Percentiles rank a stretch among this genome's conserved stretches.
Conservation (phyloP, 2,329 filamentous ascomycete species). For the Aspergillus hiratsukae region DNA sequence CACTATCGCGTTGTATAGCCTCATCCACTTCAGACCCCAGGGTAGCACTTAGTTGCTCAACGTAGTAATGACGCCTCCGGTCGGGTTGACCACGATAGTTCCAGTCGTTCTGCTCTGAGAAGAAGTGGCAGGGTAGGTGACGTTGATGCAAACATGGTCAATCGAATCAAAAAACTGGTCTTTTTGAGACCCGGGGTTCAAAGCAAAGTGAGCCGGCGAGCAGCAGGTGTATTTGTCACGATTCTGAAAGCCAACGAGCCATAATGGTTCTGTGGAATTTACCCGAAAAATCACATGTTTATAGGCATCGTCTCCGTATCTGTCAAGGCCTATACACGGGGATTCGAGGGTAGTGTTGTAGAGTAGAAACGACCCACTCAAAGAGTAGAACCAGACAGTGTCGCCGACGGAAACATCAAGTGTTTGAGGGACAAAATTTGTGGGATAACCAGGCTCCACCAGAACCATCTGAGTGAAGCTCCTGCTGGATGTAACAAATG, state of each 20-base stretch:
- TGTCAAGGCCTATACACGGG: background rate
- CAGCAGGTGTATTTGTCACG: background rate
- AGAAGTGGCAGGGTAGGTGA: too few species aligned
- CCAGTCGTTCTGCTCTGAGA: too few species aligned
- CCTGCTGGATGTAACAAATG: background rate
- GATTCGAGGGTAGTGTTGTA: background rate
- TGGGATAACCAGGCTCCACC: background rate
- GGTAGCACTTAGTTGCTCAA: too few species aligned
- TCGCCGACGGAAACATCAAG: conserved; percentile 1
- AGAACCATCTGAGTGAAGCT: background rate
- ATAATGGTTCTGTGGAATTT: background rate
- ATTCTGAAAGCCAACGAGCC: background rate
- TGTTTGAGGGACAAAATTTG: background rate
- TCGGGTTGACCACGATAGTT: too few species aligned
- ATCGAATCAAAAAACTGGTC: background rate
- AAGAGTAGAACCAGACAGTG: background rate
- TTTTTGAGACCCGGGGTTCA: background rate
- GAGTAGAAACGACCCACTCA: background rate
- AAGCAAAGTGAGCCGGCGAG: conserved; percentile 1
- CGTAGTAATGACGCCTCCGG: too few species aligned
- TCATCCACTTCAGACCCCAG: too few species aligned
- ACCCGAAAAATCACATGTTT: background rate
- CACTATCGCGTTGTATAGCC: too few species aligned
- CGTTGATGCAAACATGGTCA: too few species aligned
- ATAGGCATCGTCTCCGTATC: background rate